Evolutionary conservation across 1,284 basidiomycete species (phyloP).

Genomic region (Ustilago loliicola): DNA sequence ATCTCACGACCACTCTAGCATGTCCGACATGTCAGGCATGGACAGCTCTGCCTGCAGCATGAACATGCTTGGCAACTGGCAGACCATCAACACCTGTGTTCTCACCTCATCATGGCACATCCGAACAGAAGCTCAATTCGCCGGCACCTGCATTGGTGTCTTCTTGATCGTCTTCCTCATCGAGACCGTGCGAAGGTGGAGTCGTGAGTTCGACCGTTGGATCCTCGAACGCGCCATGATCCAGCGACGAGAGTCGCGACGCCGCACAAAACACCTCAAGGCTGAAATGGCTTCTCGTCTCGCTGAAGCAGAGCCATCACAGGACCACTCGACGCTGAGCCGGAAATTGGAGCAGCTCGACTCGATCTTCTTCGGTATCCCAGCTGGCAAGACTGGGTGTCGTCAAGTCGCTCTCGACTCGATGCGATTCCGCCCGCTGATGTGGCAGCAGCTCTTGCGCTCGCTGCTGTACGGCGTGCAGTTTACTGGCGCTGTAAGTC

Average conservation of each 20-base stretch:
- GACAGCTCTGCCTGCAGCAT: slow-evolving; percentile 38
- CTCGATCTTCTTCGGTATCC: slow-evolving; percentile 46
- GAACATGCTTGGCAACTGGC: slow-evolving; percentile 58
- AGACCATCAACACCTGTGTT: slow-evolving; percentile 55
- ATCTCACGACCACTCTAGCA: slow-evolving; percentile 37
- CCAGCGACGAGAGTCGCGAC: slow-evolving; percentile 29
- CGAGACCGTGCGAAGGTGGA: slow-evolving; percentile 59
- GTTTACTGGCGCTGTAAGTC: slow-evolving; percentile 61
- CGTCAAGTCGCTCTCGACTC: slow-evolving; percentile 43
- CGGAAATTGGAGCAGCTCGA: slow-evolving; percentile 41
- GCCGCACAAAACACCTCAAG: slow-evolving; percentile 30
- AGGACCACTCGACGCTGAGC: slow-evolving; percentile 25
- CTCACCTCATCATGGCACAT: slow-evolving; percentile 64
- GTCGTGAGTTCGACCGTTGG: slow-evolving; percentile 61
- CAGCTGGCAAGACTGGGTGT: slow-evolving; percentile 18
- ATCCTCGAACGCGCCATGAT: slow-evolving; percentile 52
- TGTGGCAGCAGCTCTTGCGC: slow-evolving; percentile 61
- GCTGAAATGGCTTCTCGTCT: slow-evolving; percentile 38
- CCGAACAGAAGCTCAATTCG: slow-evolving; percentile 54
- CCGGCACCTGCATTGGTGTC: slow-evolving; percentile 64
- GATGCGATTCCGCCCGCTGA: slow-evolving; percentile 45
- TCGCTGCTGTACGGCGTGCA: slow-evolving; percentile 59
- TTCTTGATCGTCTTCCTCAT: slow-evolving; percentile 61
- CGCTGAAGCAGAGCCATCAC: slow-evolving; percentile 23
- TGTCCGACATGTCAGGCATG: slow-evolving; percentile 39